A percentile compares a stretch with the other conserved stretches of the same genome.
Evolutionary conservation across 345 rosid genomes (phyloP).

Genomic region (rapeseed (Brassica napus)): Da-Ae NC_063446.1:41320001-41320500

Average conservation of each 20-base stretch:
- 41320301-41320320: background rate
- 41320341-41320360: background rate
- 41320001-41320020: background rate
- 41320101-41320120: background rate
- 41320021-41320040: background rate
- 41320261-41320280: background rate
- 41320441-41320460: no score
- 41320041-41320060: background rate
- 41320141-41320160: constrained; percentile 11
- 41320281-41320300: background rate
- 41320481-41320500: no score
- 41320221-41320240: background rate
- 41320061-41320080: background rate
- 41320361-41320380: no score
- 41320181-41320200: constrained; percentile 19
- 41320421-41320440: no score
- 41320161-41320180: constrained; percentile 18
- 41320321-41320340: background rate
- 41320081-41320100: background rate
- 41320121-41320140: constrained; percentile 4
- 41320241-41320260: background rate
- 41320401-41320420: no score
- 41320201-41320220: background rate
- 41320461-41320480: no score
- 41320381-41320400: no score